Base-by-base conservation (phyloP, 371 early-diverging fungal species). In the Mucor velutinosus region DNA sequence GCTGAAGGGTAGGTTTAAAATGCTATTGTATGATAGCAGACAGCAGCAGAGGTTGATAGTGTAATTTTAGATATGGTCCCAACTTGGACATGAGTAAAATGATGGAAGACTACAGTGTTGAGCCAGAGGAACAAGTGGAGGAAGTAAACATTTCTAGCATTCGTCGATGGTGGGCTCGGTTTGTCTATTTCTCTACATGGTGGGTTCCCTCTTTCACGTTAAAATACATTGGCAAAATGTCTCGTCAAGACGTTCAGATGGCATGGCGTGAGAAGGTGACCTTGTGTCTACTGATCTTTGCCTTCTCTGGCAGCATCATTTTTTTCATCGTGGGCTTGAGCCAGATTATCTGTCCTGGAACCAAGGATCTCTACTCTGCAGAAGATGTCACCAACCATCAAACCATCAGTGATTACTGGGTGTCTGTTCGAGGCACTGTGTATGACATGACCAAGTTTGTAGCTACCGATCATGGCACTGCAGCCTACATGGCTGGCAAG, bases 181-280 rank as follows among this genome's bases (percentile, higher is more conserved):
- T 91, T 33, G 90, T 91, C 1, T 87, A 86, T 82, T 70, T 82
- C 15, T 71, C 88, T 60, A 94, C 94, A 0, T 93, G 90, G 90
- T 87, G 89, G 89, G 88, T 93, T 32, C 94, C 94, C 7, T 84
- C 90, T 17, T 85, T 79, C 64, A 58, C 75, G 58, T 68, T 90
- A 49, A 68, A 73, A 27, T 75, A 76, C 55, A 77, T 90, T 68
- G 89, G 94, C 47, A 89, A 90, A 62, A 93, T 95, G 91, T 88
- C 87, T 69, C 89, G 94, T 35, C 87, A 88, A 60, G 96, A 96
- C 74, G 87, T 96, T 14, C 94, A 88, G 57, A 92, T 94, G 93
- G 99, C 99, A 2, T 96, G 95, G 95, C 76, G 95, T 17, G 96
- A 96, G 79, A 96, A 96, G 65, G 86, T 94, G 1, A 92, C 95